Evolutionary conservation across 1,284 basidiomycete genomes (phyloP).

Genomic region (Ceratobasidium sp.): DNA sequence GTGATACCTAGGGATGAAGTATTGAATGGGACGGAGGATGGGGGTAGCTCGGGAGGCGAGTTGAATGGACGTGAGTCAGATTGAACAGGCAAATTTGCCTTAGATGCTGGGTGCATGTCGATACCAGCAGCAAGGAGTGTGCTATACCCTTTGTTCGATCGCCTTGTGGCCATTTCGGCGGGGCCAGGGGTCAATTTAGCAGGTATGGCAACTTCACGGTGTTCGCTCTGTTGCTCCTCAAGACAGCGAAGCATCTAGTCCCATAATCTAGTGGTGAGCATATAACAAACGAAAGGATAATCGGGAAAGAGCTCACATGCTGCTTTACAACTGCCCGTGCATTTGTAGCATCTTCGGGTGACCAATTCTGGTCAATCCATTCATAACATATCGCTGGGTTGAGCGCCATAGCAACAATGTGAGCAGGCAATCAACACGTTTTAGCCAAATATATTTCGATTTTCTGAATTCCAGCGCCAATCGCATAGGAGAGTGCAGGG

Average conservation of each 20-base stretch:
- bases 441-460: constrained; percentile 41
- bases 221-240: constrained; percentile 7
- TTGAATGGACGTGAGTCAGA: too few species aligned
- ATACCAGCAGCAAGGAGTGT: background rate
- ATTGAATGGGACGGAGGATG: too few species aligned
- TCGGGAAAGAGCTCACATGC: constrained; percentile 10
- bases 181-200: too few species aligned
- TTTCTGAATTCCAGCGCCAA: constrained; percentile 33
- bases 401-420: constrained; percentile 43
- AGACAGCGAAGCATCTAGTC: constrained; percentile 5
- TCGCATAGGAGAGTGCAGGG: constrained; percentile 40
- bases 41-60: too few species aligned
- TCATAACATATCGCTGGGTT: constrained; percentile 36
- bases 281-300: too few species aligned
- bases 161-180: background rate
- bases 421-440: background rate
- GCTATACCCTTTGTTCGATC: background rate
- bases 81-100: too few species aligned
- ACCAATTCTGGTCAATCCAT: constrained; percentile 45
- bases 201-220: background rate
- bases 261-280: background rate
- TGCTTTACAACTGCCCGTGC: background rate
- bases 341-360: background rate
- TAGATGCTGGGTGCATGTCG: background rate
- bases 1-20: too few species aligned